phyloP scores from a whole-genome alignment of 1,284 basidiomycete genomes.

The Boletus sp. region DNA sequence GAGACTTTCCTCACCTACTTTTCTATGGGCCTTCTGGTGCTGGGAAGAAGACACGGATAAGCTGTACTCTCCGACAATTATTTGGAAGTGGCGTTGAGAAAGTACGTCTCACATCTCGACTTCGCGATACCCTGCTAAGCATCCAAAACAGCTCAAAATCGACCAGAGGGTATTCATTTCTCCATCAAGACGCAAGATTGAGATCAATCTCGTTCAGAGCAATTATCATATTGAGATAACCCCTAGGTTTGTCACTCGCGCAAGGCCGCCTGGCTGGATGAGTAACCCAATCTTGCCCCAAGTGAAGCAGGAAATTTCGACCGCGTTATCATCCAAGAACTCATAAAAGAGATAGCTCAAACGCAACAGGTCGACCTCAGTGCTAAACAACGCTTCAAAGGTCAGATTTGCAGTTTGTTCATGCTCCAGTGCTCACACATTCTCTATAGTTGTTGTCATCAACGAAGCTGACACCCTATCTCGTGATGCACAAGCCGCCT shows the following conservation, averaged over 20 bases:
- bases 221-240: constrained; percentile 99
- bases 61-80: constrained; percentile 82
- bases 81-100: constrained; percentile 94
- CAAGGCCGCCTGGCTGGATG: not conserved
- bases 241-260: constrained; percentile 65
- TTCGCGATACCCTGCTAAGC: constrained; percentile 5
- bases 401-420: constrained; percentile 38
- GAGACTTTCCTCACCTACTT: constrained; percentile 96
- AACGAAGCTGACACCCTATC: constrained; percentile 96
- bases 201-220: constrained; percentile 95
- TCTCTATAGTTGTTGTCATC: constrained; percentile 84
- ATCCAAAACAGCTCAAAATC: constrained; percentile 78
- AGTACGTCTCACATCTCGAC: constrained; percentile 41
- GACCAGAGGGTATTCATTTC: constrained; percentile 97
- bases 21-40: constrained; percentile 98
- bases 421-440: constrained; percentile 3
- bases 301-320: constrained; percentile 98
- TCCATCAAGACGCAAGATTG: constrained; percentile 91
- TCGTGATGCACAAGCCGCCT: constrained; percentile 94
- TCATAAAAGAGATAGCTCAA: constrained; percentile 97
- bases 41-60: constrained; percentile 97
- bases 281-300: constrained; percentile 11
- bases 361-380: constrained; percentile 97
- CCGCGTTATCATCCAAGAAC: constrained; percentile 92
- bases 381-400: constrained; percentile 96